Evolutionary conservation across 768 basidiomycete genomes (phyloP), one percentile per base, ranked within the genome.

Genomic region (Serpula lacrymans): DNA sequence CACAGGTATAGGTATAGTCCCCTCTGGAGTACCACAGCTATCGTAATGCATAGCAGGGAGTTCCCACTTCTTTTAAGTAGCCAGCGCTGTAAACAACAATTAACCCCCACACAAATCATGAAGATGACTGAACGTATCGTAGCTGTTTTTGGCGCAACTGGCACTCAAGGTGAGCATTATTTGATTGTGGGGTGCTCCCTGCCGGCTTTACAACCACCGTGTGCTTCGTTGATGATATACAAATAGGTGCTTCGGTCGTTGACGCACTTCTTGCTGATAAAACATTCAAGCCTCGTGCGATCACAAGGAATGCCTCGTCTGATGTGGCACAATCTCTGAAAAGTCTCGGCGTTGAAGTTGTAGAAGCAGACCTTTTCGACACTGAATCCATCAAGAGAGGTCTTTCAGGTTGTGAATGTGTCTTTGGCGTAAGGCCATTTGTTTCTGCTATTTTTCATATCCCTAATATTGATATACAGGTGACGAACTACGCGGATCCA

Each of bases 271-370:
- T 59, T n/a, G 34, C 43, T 5, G 58, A 59, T 28, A 52, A 50
- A 1, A 48, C 40, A 6, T 60, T 57, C 43, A 46, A 43, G 17
- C 49, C 56, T 3, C 46, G 57, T 14, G 59, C 53, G 12, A 34
- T 59, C 38, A 52, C 54, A 2, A 49, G 59, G 23, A 38, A 59
- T 31, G 34, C 55, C n/a, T 41, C 48, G 26, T 47, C 52, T 3
- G 38, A 34, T 1, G 39, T 39, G 1, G 39, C 54, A 10, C 38
- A 49, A 23, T 35, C 18, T 18, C 38, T 55, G 6, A 33, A 28
- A 4, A 41, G 29, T 6, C 35, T 20, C 1, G 45, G 49, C 26
- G 39, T 46, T 27, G 40, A 36, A 25, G 28, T 46, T 7, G 27
- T 43, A 16, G 16, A 34, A 32, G 18, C 25, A 2, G 46, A 49